Base-by-base conservation (phyloP, 2,329 filamentous ascomycete species). In the Sporothrix sp. region DNA sequence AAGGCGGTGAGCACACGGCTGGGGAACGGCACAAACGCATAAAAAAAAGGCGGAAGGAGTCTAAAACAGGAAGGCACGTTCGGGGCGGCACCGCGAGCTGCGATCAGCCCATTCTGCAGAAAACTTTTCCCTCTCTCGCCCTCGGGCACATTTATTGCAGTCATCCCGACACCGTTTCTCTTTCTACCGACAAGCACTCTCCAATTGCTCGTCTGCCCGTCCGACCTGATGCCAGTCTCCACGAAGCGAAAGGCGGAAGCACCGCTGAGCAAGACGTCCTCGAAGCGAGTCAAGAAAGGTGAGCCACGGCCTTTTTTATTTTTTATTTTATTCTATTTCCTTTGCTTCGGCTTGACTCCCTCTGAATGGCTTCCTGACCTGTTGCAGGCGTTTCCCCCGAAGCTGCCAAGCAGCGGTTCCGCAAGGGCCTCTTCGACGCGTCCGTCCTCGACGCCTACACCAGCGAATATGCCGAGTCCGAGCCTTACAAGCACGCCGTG, bases 401-500 rank as follows among this genome's bases (percentile, higher is more conserved):
- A 14, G 73, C 77, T 45, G 73, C 78, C 47, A 70, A 74, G 58
- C 66, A 72, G 54, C 72, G 80, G 39, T 88, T 88, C 63, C 76
- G 81, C 50, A 70, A 74, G 48, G 81, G 78, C 5, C 75, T 88
- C 35, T 86, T 87, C 62, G 76, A 82, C 58, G 63, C 74, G 49
- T 59, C 73, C 21, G 72, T 79, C 30, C 72, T 85, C 53, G 60
- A 74, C 52, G 64, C 72, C 30, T 85, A 87, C 65, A 79, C 76
- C 9, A 61, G 69, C 18, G 72, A 76, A 57, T 87, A 87, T 63
- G 76, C 79, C 49, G 61, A 69, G 7, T 87, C 84, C 9, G 66
- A 71, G 16, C 84, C 83, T 5, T 98, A 98, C 74, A 89, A 91
- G 65, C 91, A 98, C 66, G 85, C 85, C 59, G 91, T 98, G 47